A percentile compares a stretch with the other conserved stretches of the same genome.
Evolutionary conservation across 2,329 filamentous ascomycete genomes (phyloP).

Genomic region (Colletotrichum cereale): DNA sequence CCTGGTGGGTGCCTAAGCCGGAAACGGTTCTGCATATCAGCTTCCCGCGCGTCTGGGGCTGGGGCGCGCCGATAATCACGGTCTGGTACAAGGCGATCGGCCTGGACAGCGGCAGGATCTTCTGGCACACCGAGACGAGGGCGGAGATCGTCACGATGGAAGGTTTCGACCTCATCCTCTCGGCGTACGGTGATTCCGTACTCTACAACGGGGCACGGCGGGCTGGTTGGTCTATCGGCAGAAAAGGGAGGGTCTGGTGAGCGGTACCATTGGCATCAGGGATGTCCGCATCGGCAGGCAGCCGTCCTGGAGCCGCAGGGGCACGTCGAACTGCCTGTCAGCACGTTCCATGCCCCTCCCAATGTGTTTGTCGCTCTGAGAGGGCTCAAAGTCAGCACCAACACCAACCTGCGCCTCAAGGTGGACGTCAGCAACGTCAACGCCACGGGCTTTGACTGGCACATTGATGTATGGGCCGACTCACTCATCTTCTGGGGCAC

Average conservation of each 20-base stretch:
- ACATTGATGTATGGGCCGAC: constrained; percentile 14
- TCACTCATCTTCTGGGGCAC: constrained; percentile 18
- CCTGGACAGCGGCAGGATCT: neutral
- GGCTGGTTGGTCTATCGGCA: neutral
- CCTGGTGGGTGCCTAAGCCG: constrained; percentile 33
- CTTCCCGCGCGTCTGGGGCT: constrained; percentile 18
- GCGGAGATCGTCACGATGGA: neutral
- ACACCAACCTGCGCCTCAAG: constrained; percentile 11
- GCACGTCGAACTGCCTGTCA: neutral
- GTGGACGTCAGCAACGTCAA: constrained; percentile 13
- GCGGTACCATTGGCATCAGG: neutral
- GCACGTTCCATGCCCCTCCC: neutral
- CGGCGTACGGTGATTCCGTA: neutral
- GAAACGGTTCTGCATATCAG: constrained; percentile 34
- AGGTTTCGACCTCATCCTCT: neutral
- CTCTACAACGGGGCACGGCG: neutral
- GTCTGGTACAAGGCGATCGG: neutral
- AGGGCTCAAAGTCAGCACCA: neutral
- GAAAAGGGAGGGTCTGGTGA: neutral
- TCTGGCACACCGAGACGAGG: neutral
- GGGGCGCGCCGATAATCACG: neutral
- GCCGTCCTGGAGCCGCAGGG: neutral
- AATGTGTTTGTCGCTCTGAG: constrained; percentile 3
- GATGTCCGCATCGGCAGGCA: neutral
- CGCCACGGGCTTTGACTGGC: constrained; percentile 15